Conservation (phyloP, 306 rosid genomes). For the Casuarina cunninghamiana region DNA sequence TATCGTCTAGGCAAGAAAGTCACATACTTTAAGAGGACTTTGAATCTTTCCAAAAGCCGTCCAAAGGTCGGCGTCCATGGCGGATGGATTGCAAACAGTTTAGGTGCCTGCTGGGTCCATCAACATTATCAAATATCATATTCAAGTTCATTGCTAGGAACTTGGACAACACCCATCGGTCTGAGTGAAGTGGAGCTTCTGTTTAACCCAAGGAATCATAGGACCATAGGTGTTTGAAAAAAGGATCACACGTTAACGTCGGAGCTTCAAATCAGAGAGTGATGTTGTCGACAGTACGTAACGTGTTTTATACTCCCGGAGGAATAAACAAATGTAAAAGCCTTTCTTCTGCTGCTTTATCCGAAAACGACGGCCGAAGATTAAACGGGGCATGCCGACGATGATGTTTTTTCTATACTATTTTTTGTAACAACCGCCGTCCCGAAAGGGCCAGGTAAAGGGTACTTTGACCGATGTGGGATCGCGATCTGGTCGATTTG, state of each 20-base stretch:
- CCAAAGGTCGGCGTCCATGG: neutral
- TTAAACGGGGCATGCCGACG: neutral
- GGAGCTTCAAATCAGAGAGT: neutral
- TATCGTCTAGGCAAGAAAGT: too few species aligned
- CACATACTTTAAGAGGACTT: neutral
- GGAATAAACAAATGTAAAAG: neutral
- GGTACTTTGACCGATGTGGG: slow-evolving; percentile 1
- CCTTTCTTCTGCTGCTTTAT: neutral
- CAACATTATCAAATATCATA: too few species aligned
- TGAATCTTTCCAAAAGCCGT: neutral
- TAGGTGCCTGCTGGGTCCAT: neutral
- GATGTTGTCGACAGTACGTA: neutral
- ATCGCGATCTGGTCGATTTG: neutral
- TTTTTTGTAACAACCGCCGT: neutral
- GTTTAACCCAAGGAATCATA: too few species aligned
- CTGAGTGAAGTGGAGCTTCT: too few species aligned
- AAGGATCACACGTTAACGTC: neutral
- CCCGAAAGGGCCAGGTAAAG: neutral
- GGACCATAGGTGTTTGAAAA: too few species aligned
- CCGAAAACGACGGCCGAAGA: neutral
- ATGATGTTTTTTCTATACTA: neutral
- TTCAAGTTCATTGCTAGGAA: too few species aligned
- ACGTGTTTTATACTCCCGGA: neutral
- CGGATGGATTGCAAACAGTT: neutral
- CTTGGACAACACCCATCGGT: too few species aligned